Percentiles rank a stretch among this genome's conserved stretches.
Conservation (phyloP, 129 eudicot species). For the Arctium minus region DNA sequence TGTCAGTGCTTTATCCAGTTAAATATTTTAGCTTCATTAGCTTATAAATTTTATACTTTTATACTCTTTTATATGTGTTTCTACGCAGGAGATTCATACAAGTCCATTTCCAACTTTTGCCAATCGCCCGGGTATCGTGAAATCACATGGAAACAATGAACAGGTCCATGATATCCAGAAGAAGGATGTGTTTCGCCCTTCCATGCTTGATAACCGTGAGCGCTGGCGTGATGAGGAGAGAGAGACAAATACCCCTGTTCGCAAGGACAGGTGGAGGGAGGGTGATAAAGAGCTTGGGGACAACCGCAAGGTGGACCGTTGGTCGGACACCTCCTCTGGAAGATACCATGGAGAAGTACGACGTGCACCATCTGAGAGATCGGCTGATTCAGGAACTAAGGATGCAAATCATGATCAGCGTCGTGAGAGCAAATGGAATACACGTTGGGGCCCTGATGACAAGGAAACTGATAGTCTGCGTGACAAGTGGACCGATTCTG, state of each 20-base stretch:
- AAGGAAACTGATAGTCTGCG: constrained; percentile 51
- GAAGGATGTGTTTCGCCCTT: constrained; percentile 87
- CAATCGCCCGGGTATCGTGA: constrained; percentile 36
- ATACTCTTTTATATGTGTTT: not conserved
- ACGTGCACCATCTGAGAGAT: constrained; percentile 56
- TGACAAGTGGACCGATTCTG: constrained; percentile 52
- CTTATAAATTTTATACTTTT: not conserved
- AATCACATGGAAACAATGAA: constrained; percentile 52
- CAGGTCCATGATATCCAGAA: constrained; percentile 45
- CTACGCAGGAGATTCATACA: constrained; percentile 55
- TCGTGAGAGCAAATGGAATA: constrained; percentile 91
- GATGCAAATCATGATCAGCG: constrained; percentile 67
- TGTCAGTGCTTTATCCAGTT: not conserved
- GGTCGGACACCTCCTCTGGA: constrained; percentile 56
- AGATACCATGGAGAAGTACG: constrained; percentile 70
- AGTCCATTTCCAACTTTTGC: constrained; percentile 42
- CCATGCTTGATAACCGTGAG: constrained; percentile 77
- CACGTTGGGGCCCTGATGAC: constrained; percentile 83
- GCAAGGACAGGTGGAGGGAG: constrained; percentile 85
- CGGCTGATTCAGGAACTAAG: constrained; percentile 60
- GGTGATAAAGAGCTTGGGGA: constrained; percentile 69
- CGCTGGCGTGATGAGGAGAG: constrained; percentile 99
- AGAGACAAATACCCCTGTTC: constrained; percentile 59
- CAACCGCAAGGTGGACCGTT: constrained; percentile 63
- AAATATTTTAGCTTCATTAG: not conserved